Base-by-base conservation (phyloP, 345 rosid genomes). In the Kandelia obovata region DNA sequence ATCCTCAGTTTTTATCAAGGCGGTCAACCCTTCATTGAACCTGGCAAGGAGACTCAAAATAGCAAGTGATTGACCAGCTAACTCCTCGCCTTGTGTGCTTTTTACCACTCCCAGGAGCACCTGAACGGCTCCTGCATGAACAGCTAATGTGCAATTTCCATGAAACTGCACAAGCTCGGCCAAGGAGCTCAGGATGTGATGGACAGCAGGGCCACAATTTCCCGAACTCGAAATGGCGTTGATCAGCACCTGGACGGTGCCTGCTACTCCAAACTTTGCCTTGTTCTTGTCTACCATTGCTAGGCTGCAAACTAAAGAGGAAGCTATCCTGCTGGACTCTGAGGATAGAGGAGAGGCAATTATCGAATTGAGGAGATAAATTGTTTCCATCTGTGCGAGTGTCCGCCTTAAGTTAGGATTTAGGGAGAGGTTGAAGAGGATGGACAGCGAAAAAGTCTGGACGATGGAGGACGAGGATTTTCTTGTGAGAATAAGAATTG, bases 271-370 rank as follows among this genome's bases (percentile, higher is more conserved):
- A 28, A 88, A 86, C 78, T 78, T 86, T 65, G 90, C 90, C 78
- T 88, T 88, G 83, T 88, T 86, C 66, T 84, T 83, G 83, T 86
- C 90, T 0, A 83, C 82, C 85, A 86, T 86, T 20, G 90, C 89
- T 65, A 86, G 61, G 77, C 93, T 88, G 71, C 90, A 84, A 3
- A 88, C 39, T 26, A 88, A 37, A 19, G 90, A 84, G 69, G 83
- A 81, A 35, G 83, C 86, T 15, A 81, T 59, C 47, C 72, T 77
- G 66, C 70, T 32, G 9, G 81, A 61, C 61, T 80, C 82, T 0
- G 70, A 74, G 56, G 83, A 79, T 55, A 27, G 61, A 6, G 81
- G 68, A 53, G 78, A 67, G 32, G 66, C 47, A 19, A 86, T 75
- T 5, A 86, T 53, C 23, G 83, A 81, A 64, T 84, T 86, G 75